Base-by-base conservation (phyloP, 2,329 filamentous ascomycete species). In the Colletotrichum sp. region DNA sequence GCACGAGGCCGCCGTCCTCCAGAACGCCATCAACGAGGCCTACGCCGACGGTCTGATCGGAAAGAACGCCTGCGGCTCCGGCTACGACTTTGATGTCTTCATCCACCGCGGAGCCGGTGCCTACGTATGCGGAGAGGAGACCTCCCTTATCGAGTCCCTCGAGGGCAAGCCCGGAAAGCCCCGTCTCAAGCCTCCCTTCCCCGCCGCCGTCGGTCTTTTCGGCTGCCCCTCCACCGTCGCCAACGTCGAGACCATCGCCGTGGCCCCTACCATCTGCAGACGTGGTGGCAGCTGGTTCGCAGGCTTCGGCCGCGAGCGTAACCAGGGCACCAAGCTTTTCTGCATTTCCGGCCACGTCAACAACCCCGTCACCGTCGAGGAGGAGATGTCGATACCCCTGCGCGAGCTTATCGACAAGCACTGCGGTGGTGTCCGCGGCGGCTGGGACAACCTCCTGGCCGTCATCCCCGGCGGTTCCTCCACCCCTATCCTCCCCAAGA, bases 91-190 rank as follows among this genome's bases (percentile, higher is more conserved):
- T 82, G 97, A 99, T 82, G 93, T 99, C 80, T 98, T 93, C 86
- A 87, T 99, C 79, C 97, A 99, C 90, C 95, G 97, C 76, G 97
- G 97, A 82, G 98, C 95, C 87, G 97, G 97, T 82, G 97, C 97
- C 76, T 99, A 99, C 86, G 95, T 99, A 76, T 99, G 97, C 81
- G 97, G 97, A 80, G 97, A 99, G 86, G 97, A 99, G 87, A 99
- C 97, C 6, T 98, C 96, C 15, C 89, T 99, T 76, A 99, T 99
- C 81, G 97, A 99, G 86, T 98, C 97, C 34, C 90, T 99, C 75
- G 97, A 99, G 88, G 97, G 97, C 83, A 99, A 99, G 90, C 95
- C 96, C 58, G 97, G 97, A 85, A 99, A 99, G 90, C 97, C 97
- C 75, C 95, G 97, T 83, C 91, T 99, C 78, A 99, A 99, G 94